These are phyloP conservation scores for Sarcodon aspratus DNA, from an alignment of 768 basidiomycete species.

Conservation along the genomic window DNA sequence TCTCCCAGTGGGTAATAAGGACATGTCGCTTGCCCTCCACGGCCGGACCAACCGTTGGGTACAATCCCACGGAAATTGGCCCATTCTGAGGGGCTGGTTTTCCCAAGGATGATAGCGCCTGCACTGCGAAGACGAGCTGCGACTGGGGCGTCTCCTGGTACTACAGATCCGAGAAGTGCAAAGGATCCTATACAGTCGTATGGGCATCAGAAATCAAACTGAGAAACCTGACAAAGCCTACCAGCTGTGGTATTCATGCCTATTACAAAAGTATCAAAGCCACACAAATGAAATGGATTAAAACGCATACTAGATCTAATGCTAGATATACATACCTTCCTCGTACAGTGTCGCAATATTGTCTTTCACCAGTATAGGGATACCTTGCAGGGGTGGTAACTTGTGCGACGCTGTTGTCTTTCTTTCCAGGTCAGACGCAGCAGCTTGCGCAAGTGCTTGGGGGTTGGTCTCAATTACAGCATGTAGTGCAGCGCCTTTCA, in stretches of 20 bases:
- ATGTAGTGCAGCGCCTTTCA: slow-evolving; percentile 41
- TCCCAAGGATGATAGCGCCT: slow-evolving; percentile 29
- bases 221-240: not conserved
- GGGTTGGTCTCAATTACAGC: slow-evolving; percentile 51
- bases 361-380: slow-evolving; percentile 24
- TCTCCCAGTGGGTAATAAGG: slow-evolving; percentile 31
- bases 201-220: not conserved
- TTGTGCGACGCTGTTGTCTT: slow-evolving; percentile 13
- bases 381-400: slow-evolving; percentile 17
- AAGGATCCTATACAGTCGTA: slow-evolving; percentile 16
- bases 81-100: slow-evolving; percentile 32
- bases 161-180: slow-evolving; percentile 20
- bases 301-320: not conserved
- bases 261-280: not conserved
- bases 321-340: slow-evolving; percentile 12
- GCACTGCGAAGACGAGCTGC: slow-evolving; percentile 17
- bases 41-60: slow-evolving; percentile 31
- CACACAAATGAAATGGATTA: not conserved
- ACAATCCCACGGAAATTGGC: slow-evolving; percentile 26
- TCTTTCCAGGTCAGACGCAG: slow-evolving; percentile 17
- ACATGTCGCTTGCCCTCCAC: slow-evolving; percentile 30
- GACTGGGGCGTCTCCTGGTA: slow-evolving; percentile 20
- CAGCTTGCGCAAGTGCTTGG: slow-evolving; percentile 39
- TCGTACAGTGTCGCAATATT: slow-evolving; percentile 20
- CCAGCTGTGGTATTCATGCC: slow-evolving; percentile 28